Evolutionary conservation across 2,329 filamentous ascomycete species (phyloP).

Genomic region (Erysiphe pulchra): DNA sequence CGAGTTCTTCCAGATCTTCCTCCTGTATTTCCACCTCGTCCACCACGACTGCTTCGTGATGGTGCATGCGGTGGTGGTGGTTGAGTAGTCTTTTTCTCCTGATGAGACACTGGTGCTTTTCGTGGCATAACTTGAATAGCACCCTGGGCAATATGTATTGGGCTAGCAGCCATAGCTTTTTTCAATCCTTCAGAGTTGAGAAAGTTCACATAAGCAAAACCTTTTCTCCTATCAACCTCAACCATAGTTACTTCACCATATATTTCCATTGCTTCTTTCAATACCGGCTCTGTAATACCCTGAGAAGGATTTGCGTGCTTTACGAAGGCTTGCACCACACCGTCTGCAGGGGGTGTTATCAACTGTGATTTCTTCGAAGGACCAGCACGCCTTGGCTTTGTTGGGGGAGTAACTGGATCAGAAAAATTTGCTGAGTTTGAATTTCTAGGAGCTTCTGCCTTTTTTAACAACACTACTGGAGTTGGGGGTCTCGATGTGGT

Average conservation of each 20-base stretch:
- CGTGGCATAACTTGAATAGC: constrained; percentile 70
- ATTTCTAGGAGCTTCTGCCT: constrained; percentile 11
- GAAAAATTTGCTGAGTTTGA: constrained; percentile 11
- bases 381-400: constrained; percentile 3
- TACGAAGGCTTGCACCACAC: constrained; percentile 43
- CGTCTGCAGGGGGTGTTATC: constrained; percentile 14
- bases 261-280: constrained; percentile 45
- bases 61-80: constrained; percentile 4
- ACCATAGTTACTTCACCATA: constrained; percentile 58
- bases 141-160: constrained; percentile 58
- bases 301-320: constrained; percentile 76
- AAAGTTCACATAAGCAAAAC: constrained; percentile 85
- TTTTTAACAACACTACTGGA: constrained; percentile 17
- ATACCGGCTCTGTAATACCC: constrained; percentile 60
- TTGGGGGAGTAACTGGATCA: constrained; percentile 7
- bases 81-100: constrained; percentile 44
- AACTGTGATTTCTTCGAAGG: constrained; percentile 10
- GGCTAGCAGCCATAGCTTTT: constrained; percentile 61
- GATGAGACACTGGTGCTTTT: constrained; percentile 55
- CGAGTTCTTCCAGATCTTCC: not conserved
- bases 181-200: constrained; percentile 42
- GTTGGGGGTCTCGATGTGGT: constrained; percentile 10
- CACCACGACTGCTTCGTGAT: constrained; percentile 6
- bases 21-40: not conserved
- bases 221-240: constrained; percentile 85